Evolutionary conservation across 805 yeast genomes (phyloP), one percentile per base, ranked within the genome.

Genomic region (Starmerella stigmatis): DNA sequence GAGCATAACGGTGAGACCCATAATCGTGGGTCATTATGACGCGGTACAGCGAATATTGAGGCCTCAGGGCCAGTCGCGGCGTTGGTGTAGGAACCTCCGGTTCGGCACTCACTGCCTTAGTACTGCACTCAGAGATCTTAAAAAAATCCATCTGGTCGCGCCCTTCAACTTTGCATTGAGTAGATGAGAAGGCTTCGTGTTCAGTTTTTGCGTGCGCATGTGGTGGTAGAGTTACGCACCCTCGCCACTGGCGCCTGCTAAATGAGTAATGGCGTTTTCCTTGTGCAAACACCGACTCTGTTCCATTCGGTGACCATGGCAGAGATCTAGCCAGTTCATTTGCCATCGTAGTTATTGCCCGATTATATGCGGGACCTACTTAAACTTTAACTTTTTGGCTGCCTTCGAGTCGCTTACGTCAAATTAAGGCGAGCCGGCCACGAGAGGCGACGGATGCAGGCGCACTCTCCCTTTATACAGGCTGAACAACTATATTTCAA

Each of bases 21-120:
- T 41, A 52, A 40, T 54, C 52, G 43, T 55, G 57, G 4, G 50
- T 47, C 20, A 38, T 27, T 6, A 44, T 29, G 4, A 49, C 49
- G 16, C 53, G 38, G 36, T 42, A 52, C n/a, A 53, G 48, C 6
- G 51, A 46, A 10, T 28, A 33, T 13, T 26, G 25, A 16, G 35
- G 25, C 26, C 39, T 40, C 23, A 36, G 25, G 6, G 30, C 10
- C 13, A 19, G 23, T 15, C 28, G 22, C 36, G 17, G 25, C 32
- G 25, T n/a, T 20, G 32, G 16, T 2, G 27, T 10, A 9, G 19
- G n/a, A 7, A 12, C n/a, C 7, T 13, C 5, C 2, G 35, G 12
- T 8, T 32, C 35, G 8, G 23, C 4, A 7, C 4, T 21, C 9
- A 12, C 7, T 13, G 34, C 8, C 5, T 10, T 15, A n/a, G n/a